phyloP scores from a whole-genome alignment of 2,329 filamentous ascomycete species.

The Dryadomyces sulphureus region DNA sequence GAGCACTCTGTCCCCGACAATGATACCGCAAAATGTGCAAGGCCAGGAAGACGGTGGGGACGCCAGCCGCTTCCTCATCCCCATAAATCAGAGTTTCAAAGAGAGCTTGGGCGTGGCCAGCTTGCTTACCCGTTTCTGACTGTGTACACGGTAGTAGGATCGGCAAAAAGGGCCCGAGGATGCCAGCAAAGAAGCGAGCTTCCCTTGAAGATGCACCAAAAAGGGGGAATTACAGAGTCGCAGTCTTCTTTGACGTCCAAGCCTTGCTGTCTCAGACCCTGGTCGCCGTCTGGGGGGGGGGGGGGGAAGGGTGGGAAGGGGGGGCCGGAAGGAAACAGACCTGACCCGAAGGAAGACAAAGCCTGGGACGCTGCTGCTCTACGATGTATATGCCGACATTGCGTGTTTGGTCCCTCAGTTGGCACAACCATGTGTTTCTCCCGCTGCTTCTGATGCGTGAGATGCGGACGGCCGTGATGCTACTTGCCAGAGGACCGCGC shows the following conservation, averaged over 20 bases:
- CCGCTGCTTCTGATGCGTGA: not conserved
- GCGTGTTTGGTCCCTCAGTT: not conserved
- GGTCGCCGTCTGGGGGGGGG: not conserved
- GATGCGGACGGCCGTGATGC: not conserved
- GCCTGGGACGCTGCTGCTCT: not conserved
- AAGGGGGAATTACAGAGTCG: not conserved
- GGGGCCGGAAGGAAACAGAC: not conserved
- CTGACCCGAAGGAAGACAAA: not conserved
- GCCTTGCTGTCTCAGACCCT: not conserved
- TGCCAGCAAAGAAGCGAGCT: not conserved
- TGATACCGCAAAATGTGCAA: too few relatives aligned
- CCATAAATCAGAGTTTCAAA: conserved; percentile 2
- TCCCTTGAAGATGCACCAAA: not conserved
- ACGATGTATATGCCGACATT: not conserved
- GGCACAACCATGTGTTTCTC: too few relatives aligned
- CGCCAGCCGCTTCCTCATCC: not conserved
- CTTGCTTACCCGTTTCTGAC: not conserved
- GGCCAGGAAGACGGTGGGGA: too few relatives aligned
- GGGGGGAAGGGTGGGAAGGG: not conserved
- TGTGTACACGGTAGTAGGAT: not conserved
- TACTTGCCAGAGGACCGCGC: too few relatives aligned
- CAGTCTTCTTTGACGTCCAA: not conserved
- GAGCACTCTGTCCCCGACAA: too few relatives aligned
- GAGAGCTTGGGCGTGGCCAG: not conserved
- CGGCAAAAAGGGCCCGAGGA: not conserved